Base-by-base conservation (phyloP, 495 filamentous ascomycete species). In the Neurospora terricola region DNA sequence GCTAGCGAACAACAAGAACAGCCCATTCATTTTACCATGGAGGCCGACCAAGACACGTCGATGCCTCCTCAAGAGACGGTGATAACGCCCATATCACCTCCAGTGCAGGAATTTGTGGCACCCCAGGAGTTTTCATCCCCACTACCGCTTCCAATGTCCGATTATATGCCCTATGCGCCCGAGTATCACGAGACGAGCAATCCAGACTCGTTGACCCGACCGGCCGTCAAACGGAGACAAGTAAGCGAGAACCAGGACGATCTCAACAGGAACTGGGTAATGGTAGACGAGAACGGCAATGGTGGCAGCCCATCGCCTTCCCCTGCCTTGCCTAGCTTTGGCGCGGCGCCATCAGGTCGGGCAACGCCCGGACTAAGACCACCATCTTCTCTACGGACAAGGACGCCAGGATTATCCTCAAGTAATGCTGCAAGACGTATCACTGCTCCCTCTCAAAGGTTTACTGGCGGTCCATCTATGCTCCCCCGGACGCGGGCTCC, bases 251-350 rank as follows among this genome's bases (percentile, higher is more conserved):
- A 80, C 74, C 83, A 79, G 76, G 89, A 88, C 38, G 90, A 90
- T 71, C 84, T 89, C 54, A 84, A 83, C 71, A 87, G 84, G 74
- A 91, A 86, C 77, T 97, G 93, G 93, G 90, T 97, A 11, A 83
- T 97, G 72, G 89, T 97, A n/a, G 86, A 86, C 39, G 76, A 78
- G 48, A 75, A 38, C 72, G 43, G 38, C 73, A 72, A 69, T 62
- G 70, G 18, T 70, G 45, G 73, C 23, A 66, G 54, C 54, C 54
- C 27, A 66, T 66, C 54, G 27, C 54, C 54, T 9, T 30, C 27
- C 0, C 27, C 54, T 34, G 54, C 14, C 27, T 30, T 66, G 54
- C 54, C 54, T 34, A 66, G 71, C 6, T 78, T 79, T 36, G 74
- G 54, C 43, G 42, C 75, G 12, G 75, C 74, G 27, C 6, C 27